phyloP scores from a whole-genome alignment of 1,284 basidiomycete species.

The Ganoderma leucocontextum region DNA sequence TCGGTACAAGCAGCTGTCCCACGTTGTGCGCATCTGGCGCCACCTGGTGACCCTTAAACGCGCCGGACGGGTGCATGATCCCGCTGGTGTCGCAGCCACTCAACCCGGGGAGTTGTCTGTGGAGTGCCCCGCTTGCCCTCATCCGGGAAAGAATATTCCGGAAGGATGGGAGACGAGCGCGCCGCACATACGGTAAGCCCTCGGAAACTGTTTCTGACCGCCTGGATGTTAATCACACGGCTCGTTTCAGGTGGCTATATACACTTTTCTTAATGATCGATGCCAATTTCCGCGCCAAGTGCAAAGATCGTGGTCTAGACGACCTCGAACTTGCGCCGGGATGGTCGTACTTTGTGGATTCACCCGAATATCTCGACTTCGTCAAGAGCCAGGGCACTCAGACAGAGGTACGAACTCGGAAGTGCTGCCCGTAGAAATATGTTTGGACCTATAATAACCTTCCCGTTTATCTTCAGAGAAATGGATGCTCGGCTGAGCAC shows the following conservation, averaged over 20 bases:
- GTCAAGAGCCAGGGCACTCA: conserved; percentile 4
- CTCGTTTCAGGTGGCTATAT: conserved; percentile 37
- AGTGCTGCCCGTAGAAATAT: too few relatives aligned
- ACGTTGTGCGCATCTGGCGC: conserved; percentile 17
- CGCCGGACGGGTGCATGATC: conserved; percentile 35
- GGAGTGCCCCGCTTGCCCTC: conserved; percentile 44
- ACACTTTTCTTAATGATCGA: conserved; percentile 38
- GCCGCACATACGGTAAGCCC: too few relatives aligned
- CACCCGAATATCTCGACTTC: conserved; percentile 21
- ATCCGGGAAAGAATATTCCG: conserved; percentile 29
- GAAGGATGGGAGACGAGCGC: conserved; percentile 30
- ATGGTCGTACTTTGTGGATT: conserved; percentile 37
- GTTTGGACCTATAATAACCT: not conserved
- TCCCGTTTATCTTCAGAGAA: conserved; percentile 12
- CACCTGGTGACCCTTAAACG: conserved; percentile 38
- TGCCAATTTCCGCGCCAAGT: conserved; percentile 40
- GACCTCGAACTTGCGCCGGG: conserved; percentile 36
- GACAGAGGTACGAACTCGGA: conserved; percentile 16
- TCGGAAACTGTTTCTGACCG: too few relatives aligned
- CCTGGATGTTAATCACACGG: too few relatives aligned
- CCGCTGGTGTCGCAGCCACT: conserved; percentile 21
- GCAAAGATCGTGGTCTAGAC: conserved; percentile 31
- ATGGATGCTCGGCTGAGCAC: conserved; percentile 26
- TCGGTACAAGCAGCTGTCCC: conserved; percentile 15
- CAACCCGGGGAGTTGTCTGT: conserved; percentile 27